These are phyloP conservation scores for Artemisia annua DNA, from an alignment of 129 eudicot species.

Conservation along the genomic window DNA sequence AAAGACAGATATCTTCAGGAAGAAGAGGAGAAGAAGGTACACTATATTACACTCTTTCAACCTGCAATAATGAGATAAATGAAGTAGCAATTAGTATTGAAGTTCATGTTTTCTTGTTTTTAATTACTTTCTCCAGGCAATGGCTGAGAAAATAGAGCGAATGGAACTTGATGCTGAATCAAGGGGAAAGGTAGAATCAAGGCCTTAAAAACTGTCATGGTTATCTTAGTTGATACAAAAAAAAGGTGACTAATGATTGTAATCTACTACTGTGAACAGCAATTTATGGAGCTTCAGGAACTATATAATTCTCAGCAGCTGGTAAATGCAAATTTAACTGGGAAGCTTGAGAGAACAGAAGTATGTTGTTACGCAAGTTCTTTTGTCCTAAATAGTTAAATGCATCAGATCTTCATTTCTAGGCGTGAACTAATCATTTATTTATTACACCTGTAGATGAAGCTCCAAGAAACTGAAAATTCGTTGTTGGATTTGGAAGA, in stretches of 20 bases:
- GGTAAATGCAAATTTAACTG: conserved; percentile 68
- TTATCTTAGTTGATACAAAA: no score
- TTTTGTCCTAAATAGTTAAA: neutral
- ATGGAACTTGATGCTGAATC: conserved; percentile 94
- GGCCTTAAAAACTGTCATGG: neutral
- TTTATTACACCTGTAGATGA: conserved; percentile 52
- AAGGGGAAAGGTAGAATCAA: conserved; percentile 76
- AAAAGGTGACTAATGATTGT: conserved; percentile 10
- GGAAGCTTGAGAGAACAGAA: conserved; percentile 86
- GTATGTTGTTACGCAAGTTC: conserved; percentile 32
- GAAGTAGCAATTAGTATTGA: neutral
- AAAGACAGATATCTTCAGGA: conserved; percentile 85
- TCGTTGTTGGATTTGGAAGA: conserved; percentile 93
- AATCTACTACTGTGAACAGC: conserved; percentile 42
- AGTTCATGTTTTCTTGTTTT: neutral
- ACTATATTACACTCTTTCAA: conserved; percentile 4
- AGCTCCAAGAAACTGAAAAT: conserved; percentile 92
- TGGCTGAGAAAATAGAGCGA: conserved; percentile 91
- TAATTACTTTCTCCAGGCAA: conserved; percentile 49
- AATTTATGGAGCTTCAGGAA: conserved; percentile 85
- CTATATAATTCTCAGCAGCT: conserved; percentile 79
- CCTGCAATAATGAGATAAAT: neutral
- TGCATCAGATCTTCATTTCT: neutral
- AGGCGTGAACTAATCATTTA: conserved; percentile 3
- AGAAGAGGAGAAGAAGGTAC: conserved; percentile 87